These are phyloP conservation scores for Brettanomyces naardenensis DNA, from an alignment of 805 yeast genomes.

Conservation along the genomic window DNA sequence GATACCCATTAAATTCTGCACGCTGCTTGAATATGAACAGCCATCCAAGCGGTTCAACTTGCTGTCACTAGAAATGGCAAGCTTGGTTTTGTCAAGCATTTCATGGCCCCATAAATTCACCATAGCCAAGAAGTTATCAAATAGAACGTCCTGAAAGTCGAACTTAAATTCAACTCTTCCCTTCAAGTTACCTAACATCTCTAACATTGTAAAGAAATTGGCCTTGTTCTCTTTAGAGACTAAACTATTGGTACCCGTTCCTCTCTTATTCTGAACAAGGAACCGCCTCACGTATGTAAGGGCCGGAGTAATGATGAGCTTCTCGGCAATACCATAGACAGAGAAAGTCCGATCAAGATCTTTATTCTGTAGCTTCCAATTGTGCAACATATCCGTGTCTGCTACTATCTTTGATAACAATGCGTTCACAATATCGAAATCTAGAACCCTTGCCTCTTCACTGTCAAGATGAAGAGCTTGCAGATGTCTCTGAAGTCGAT, in stretches of 20 bases:
- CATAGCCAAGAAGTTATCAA: conserved; percentile 14
- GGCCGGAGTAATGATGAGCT: conserved; percentile 13
- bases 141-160: conserved; percentile 20
- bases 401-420: conserved; percentile 13
- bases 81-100: conserved; percentile 26
- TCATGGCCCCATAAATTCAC: conserved; percentile 21
- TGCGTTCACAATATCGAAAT: conserved; percentile 11
- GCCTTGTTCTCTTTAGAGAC: conserved; percentile 5
- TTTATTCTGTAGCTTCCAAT: conserved; percentile 19
- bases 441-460: conserved; percentile 2
- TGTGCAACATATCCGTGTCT: conserved; percentile 18
- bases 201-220: conserved; percentile 10
- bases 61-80: conserved; percentile 50
- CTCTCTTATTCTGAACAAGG: conserved; percentile 7
- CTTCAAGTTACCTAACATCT: conserved; percentile 11
- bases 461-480: conserved; percentile 8
- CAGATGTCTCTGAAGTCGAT: conserved; percentile 8
- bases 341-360: conserved; percentile 14
- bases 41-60: conserved; percentile 33
- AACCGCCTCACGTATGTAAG: conserved; percentile 13
- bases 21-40: conserved; percentile 22
- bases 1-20: conserved; percentile 19
- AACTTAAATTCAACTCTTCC: conserved; percentile 13
- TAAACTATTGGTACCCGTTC: background rate
- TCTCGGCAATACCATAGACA: conserved; percentile 13